phyloP scores from a whole-genome alignment of 257 asterid species.

The Linaria vulgaris region DNA sequence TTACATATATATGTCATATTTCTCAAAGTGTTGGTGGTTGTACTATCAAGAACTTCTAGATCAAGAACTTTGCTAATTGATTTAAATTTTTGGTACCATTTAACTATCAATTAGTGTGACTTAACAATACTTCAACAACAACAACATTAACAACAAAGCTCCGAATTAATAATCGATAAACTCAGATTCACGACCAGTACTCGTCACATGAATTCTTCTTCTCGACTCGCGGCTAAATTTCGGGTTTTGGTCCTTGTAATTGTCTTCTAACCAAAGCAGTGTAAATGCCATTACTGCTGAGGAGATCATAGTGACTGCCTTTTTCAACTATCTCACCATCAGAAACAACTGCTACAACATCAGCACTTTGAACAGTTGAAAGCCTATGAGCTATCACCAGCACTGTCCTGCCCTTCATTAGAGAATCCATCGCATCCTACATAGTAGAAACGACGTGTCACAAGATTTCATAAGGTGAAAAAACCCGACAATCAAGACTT shows the following conservation, averaged over 20 bases:
- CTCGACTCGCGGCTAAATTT: slow-evolving; percentile 22
- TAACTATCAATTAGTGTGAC: background rate
- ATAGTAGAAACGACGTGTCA: background rate
- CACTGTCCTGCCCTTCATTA: slow-evolving; percentile 83
- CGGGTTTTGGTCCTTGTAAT: slow-evolving; percentile 61
- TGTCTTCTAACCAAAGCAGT: slow-evolving; percentile 77
- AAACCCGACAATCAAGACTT: background rate
- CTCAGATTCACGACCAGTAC: too few relatives aligned
- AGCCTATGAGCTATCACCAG: slow-evolving; percentile 89
- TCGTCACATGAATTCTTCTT: too few relatives aligned
- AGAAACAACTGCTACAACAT: slow-evolving; percentile 75
- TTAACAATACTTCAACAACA: background rate
- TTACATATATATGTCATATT: too few relatives aligned
- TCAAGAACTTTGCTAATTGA: background rate
- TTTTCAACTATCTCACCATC: slow-evolving; percentile 82
- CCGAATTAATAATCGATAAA: too few relatives aligned
- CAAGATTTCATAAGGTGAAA: background rate
- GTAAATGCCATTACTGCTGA: slow-evolving; percentile 58
- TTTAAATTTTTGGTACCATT: background rate
- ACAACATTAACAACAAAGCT: too few relatives aligned
- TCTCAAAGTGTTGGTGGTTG: too few relatives aligned
- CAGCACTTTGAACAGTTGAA: slow-evolving; percentile 82
- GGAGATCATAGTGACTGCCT: slow-evolving; percentile 72
- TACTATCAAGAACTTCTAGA: too few relatives aligned
- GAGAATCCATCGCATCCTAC: slow-evolving; percentile 90